These are phyloP conservation scores for Silene uniflora DNA, from an alignment of 148 eudicot genomes.

Conservation along the genomic window DNA sequence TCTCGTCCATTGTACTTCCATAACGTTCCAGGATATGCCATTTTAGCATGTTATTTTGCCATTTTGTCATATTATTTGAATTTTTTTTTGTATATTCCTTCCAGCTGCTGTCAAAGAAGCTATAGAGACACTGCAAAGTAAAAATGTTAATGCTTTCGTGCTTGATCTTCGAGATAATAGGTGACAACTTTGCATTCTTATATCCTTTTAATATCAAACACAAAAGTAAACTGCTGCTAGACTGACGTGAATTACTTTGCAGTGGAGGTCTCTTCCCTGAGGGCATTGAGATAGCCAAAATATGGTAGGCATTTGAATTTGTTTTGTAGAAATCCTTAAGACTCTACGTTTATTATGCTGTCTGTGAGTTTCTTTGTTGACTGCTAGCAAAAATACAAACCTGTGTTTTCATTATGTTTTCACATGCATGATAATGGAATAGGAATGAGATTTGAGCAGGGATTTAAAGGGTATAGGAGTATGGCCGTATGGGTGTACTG, in stretches of 20 bases:
- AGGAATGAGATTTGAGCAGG: background rate
- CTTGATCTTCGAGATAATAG: slow-evolving; percentile 98
- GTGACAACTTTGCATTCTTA: slow-evolving; percentile 36
- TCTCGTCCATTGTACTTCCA: background rate
- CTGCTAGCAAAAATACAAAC: background rate
- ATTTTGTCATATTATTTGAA: slow-evolving; percentile 5
- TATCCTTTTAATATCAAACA: slow-evolving; percentile 2
- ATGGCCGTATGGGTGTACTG: background rate
- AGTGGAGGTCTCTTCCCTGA: slow-evolving; percentile 99
- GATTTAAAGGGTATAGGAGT: background rate
- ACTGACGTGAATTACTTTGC: slow-evolving; percentile 42
- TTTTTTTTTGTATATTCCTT: slow-evolving; percentile 1
- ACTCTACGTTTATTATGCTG: background rate
- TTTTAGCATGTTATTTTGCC: background rate
- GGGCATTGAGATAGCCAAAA: slow-evolving; percentile 90
- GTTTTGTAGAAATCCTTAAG: background rate
- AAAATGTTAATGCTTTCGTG: slow-evolving; percentile 79
- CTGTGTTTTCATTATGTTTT: background rate
- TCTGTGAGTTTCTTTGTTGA: background rate
- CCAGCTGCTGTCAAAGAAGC: slow-evolving; percentile 92
- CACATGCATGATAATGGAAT: background rate
- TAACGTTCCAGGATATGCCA: background rate
- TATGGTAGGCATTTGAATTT: slow-evolving; percentile 57
- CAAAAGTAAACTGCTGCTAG: slow-evolving; percentile 9
- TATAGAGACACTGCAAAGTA: slow-evolving; percentile 67